Conservation (phyloP, 371 early-diverging fungal genomes). For the Mortierella sp. region DNA sequence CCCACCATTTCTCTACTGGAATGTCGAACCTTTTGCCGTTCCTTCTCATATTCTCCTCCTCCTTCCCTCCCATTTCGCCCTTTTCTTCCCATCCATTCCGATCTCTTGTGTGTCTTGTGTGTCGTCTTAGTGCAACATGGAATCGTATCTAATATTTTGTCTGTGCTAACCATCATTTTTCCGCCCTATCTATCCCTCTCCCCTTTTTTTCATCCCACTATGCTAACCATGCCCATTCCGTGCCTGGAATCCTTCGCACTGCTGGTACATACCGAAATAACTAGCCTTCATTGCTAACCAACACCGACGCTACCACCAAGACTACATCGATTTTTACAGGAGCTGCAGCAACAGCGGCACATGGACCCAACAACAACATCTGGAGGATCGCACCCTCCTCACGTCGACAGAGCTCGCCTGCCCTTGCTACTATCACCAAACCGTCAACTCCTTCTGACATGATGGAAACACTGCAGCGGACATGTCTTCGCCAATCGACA, state of each 20-base stretch:
- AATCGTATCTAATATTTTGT: not conserved
- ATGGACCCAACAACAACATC: not conserved
- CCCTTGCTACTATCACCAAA: not conserved
- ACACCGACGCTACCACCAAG: not conserved
- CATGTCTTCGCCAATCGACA: slow-evolving; percentile 36
- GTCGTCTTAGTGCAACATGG: not conserved
- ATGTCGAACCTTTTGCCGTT: not conserved
- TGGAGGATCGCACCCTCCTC: not conserved
- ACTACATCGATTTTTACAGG: not conserved
- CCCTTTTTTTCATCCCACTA: not conserved
- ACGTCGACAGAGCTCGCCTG: slow-evolving; percentile 4
- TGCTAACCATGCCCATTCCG: not conserved
- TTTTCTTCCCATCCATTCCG: not conserved
- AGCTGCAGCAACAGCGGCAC: not conserved
- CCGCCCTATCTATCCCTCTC: not conserved
- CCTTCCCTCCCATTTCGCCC: not conserved
- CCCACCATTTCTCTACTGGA: not conserved
- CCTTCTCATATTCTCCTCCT: not conserved
- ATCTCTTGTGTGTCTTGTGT: not conserved
- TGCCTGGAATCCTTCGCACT: not conserved
- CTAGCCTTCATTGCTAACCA: not conserved
- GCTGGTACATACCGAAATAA: not conserved
- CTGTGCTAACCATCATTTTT: too few relatives aligned
- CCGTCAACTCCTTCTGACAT: not conserved
- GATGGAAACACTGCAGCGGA: slow-evolving; percentile 31